Evolutionary conservation across 2,329 filamentous ascomycete genomes (phyloP).

Genomic region (Fusarium nematophilum): DNA sequence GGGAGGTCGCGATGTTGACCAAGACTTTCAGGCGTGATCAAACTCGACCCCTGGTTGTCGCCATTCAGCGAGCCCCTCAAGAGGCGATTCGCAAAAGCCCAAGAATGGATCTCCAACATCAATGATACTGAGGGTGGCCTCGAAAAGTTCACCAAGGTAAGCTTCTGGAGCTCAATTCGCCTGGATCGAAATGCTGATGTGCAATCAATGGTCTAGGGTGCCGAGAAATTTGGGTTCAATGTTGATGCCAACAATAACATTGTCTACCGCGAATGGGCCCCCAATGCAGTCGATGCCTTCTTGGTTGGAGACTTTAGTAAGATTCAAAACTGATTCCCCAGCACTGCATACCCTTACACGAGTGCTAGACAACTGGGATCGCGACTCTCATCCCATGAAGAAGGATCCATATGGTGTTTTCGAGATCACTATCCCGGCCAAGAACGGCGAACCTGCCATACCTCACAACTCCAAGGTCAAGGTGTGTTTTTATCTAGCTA

Average conservation of each 20-base stretch:
- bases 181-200: constrained; percentile 13
- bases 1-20: constrained; percentile 24
- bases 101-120: constrained; percentile 88
- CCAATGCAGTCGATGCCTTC: constrained; percentile 85
- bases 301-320: constrained; percentile 95
- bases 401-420: constrained; percentile 89
- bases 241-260: constrained; percentile 86
- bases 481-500: constrained; percentile 60
- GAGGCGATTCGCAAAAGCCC: constrained; percentile 80
- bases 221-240: constrained; percentile 87
- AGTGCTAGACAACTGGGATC: constrained; percentile 82
- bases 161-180: constrained; percentile 30
- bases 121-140: constrained; percentile 87
- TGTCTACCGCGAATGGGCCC: constrained; percentile 94
- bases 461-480: constrained; percentile 96
- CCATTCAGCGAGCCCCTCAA: constrained; percentile 85
- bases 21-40: constrained; percentile 76
- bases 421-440: constrained; percentile 80
- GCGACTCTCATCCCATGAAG: constrained; percentile 85
- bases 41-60: constrained; percentile 89
- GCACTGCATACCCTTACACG: constrained; percentile 41
- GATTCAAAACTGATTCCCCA: constrained; percentile 43
- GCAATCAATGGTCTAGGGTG: constrained; percentile 68
- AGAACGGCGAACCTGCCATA: constrained; percentile 80
- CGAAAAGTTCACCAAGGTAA: constrained; percentile 88